These are phyloP conservation scores for Agastache rugosa DNA, from an alignment of 257 asterid species.

Conservation along the genomic window DNA sequence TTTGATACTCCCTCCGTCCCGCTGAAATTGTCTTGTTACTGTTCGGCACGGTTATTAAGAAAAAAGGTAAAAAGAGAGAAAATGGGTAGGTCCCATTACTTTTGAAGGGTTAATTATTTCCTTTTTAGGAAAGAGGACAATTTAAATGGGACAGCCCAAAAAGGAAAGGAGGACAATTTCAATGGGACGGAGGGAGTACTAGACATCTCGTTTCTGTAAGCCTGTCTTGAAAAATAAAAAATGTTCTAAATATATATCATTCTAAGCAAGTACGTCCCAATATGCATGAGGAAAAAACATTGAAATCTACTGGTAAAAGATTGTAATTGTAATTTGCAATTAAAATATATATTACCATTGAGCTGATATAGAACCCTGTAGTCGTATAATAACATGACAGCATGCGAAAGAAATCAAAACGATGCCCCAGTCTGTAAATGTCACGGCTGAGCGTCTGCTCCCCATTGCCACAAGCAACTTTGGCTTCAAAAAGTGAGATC, in stretches of 20 bases:
- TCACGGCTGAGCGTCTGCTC: conserved; percentile 97
- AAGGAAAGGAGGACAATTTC: too few species aligned
- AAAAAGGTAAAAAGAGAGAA: too few species aligned
- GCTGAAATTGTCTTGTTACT: too few species aligned
- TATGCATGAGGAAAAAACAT: neutral
- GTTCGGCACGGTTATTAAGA: too few species aligned
- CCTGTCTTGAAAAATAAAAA: conserved; percentile 13
- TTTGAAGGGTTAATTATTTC: too few species aligned
- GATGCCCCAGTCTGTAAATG: conserved; percentile 92
- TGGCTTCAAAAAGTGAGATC: conserved; percentile 95
- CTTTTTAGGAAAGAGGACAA: too few species aligned
- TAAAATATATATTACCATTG: conserved; percentile 67
- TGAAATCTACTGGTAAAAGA: neutral
- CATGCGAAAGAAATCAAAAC: conserved; percentile 98
- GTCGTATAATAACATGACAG: conserved; percentile 83
- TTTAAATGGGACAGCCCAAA: too few species aligned
- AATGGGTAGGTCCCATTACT: too few species aligned
- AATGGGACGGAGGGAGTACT: too few species aligned
- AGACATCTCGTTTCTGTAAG: conserved; percentile 4
- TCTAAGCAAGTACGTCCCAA: neutral
- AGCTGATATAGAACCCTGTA: conserved; percentile 87
- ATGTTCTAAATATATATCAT: conserved; percentile 2
- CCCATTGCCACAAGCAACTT: conserved; percentile 97
- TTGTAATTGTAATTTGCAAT: conserved; percentile 24
- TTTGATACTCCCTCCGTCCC: too few species aligned